Base-by-base conservation (phyloP, 1,284 basidiomycete genomes). In the Meira miltonrushii region DNA sequence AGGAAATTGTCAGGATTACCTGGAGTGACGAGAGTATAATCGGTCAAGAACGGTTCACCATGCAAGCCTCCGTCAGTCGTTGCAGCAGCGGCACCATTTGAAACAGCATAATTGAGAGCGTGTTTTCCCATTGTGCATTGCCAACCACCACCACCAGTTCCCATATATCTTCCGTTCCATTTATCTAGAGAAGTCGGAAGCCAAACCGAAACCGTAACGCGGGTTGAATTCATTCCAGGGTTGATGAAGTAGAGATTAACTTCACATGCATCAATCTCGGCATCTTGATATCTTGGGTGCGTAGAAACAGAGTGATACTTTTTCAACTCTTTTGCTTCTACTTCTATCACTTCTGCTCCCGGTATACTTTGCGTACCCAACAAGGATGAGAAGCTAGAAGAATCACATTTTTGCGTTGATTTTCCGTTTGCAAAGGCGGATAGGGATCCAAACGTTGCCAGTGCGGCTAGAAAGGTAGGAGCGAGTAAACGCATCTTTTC, bases 111-210 rank as follows among this genome's bases (percentile, higher is more conserved):
- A 48, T 15, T 23, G 17, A 48, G 17, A 19, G 25, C 5, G 3
- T n/a, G 12, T 13, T n/a, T n/a, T 19, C 46, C 46, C 46, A 48
- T 21, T 19, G 46, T 3, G 6, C 17, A 21, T 25, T 17, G 46
- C 46, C 46, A 48, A 8, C 46, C 46, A 19, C 46, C 46, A 15
- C 46, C 46, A 12, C 46, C 46, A 5, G 17, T 48, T 19, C 46
- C 46, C 5, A 48, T 6, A 25, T 21, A 48, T 23, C 46, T 19
- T 48, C 25, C 46, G 25, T 48, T 48, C 46, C 46, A 48, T 21
- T 48, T 48, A 2, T 48, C 46, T 3, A 33, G 28, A 33, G 28
- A 33, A 33, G 28, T 4, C 3, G 46, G 46, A 13, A 48, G 21
- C 46, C 46, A 48, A 48, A 48, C 21, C 2, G 46, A 21, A 48